phyloP scores from a whole-genome alignment of 1,284 basidiomycete genomes.

The Cryptococcus jaspeensis region DNA sequence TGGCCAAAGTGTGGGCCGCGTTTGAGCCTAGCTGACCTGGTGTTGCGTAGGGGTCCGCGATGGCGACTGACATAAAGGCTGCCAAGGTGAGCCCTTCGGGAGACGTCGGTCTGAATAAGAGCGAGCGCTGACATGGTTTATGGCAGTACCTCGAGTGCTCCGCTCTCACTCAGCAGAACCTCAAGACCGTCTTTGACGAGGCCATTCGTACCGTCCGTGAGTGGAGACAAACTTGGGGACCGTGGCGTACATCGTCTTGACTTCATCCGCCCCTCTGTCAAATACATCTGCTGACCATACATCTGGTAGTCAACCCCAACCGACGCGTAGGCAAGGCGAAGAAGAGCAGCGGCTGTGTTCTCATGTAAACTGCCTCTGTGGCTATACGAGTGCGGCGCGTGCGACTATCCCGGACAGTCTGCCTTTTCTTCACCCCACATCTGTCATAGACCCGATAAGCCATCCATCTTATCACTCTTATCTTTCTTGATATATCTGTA shows the following conservation, averaged over 20 bases:
- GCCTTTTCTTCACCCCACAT: background rate
- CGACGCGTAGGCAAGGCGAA: slow-evolving; percentile 44
- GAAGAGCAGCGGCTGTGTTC: slow-evolving; percentile 37
- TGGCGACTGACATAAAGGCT: slow-evolving; percentile 80
- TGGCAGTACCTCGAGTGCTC: slow-evolving; percentile 46
- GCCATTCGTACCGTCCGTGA: slow-evolving; percentile 76
- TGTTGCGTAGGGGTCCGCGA: slow-evolving; percentile 67
- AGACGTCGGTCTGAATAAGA: background rate
- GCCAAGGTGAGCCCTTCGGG: slow-evolving; percentile 31
- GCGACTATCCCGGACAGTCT: background rate
- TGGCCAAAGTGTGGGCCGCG: background rate
- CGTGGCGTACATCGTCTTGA: too few species aligned
- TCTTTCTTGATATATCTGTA: slow-evolving; percentile 1
- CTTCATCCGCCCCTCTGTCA: background rate
- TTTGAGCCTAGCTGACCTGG: background rate
- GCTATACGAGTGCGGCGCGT: background rate
- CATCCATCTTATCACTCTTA: too few species aligned
- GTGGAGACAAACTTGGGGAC: slow-evolving; percentile 50
- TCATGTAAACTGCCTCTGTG: slow-evolving; percentile 33
- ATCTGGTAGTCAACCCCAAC: slow-evolving; percentile 43
- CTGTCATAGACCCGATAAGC: background rate
- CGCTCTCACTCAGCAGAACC: slow-evolving; percentile 93
- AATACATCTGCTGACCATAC: background rate
- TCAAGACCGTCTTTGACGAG: slow-evolving; percentile 97
- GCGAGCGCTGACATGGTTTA: background rate